Base-by-base conservation (phyloP, 306 rosid genomes). In the Alnus rubra region DNA sequence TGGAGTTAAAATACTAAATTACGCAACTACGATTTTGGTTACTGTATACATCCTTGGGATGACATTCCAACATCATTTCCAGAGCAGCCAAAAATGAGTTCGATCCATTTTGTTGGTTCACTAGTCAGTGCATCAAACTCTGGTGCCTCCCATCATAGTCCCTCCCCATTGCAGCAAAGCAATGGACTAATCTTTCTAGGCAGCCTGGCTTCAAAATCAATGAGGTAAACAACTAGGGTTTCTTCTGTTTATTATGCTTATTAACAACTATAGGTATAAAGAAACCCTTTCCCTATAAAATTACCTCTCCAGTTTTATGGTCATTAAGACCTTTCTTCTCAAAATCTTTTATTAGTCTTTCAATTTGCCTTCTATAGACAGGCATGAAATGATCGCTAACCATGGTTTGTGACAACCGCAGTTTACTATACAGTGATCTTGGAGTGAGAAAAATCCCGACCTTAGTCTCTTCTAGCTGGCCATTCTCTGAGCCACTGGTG, bases 381-480 rank as follows among this genome's bases (percentile, higher is more conserved):
- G 98, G 98, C 99, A 95, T 95, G 85, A 91, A 88, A 91, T 95
- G 98, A 80, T 95, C 99, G 58, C 91, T 92, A 74, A 95, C 90
- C 99, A 95, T 95, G 75, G 93, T 88, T 83, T 90, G 98, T 9
- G 99, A 93, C 75, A 95, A 87, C 85, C 98, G 87, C 53, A 91
- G 83, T 76, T 91, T 95, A 85, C 97, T 93, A 78, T 93, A 92
- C 12, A 93, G 84, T 48, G 90, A 91, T 69, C 99, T 89, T 37
- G 98, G 74, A 39, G 98, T 93, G 74, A 88, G 89, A 80, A 91
- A 93, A 59, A 93, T 93, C 68, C 97, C 96, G 69, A 89, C 82
- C 78, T 83, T 90, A 3, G 86, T 68, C 81, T 91, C 96, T 53
- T 80, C 84, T 42, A 75, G 75, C 53, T 81, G 84, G 75, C 92